A percentile compares a stretch with the other conserved stretches of the same genome.
phyloP scores from a whole-genome alignment of 257 asterid genomes.

The Handroanthus guayacan region DNA sequence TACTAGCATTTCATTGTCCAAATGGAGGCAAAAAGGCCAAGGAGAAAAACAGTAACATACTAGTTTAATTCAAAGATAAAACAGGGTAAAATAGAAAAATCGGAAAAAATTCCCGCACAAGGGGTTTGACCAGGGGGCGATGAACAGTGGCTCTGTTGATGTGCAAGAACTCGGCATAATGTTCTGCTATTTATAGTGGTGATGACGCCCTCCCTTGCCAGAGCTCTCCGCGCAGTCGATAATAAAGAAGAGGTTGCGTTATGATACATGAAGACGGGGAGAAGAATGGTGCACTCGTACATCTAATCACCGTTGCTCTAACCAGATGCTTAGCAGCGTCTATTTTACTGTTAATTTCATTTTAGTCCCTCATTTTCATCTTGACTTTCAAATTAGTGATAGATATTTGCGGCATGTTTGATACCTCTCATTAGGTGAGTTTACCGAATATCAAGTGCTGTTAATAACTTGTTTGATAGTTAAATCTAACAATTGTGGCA shows the following conservation, averaged over 20 bases:
- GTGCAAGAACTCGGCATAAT: slow-evolving; percentile 8
- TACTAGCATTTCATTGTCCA: not conserved
- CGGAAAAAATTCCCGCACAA: not conserved
- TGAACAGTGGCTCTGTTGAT: slow-evolving; percentile 32
- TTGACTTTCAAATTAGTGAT: not conserved
- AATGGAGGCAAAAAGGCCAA: not conserved
- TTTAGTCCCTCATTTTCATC: slow-evolving; percentile 11
- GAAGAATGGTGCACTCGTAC: slow-evolving; percentile 10
- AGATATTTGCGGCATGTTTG: not conserved
- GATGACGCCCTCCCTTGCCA: not conserved
- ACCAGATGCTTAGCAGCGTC: not conserved
- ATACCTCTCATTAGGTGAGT: too few relatives aligned
- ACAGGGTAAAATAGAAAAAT: not conserved
- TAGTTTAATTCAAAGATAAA: not conserved
- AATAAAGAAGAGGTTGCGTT: slow-evolving; percentile 21
- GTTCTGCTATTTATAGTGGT: slow-evolving; percentile 8
- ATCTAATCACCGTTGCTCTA: not conserved
- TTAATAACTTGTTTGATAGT: too few relatives aligned
- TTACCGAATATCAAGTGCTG: too few relatives aligned
- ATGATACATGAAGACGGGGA: slow-evolving; percentile 36
- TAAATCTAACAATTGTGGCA: too few relatives aligned
- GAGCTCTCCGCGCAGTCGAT: slow-evolving; percentile 5
- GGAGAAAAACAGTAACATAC: not conserved
- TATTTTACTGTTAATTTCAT: not conserved
- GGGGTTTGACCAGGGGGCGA: slow-evolving; percentile 38